Evolutionary conservation across 129 eudicot genomes (phyloP).

Genomic region (Helianthus annuus): HanXRQr2.0-SUNRISE NC_035440.2:31525675-31526174

Average conservation of each 20-base stretch:
- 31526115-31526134: too few relatives aligned
- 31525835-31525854: neutral
- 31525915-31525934: neutral
- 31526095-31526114: too few relatives aligned
- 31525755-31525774: slow-evolving; percentile 7
- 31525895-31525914: neutral
- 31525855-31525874: neutral
- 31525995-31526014: neutral
- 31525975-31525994: neutral
- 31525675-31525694: neutral
- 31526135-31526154: too few relatives aligned
- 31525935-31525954: too few relatives aligned
- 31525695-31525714: neutral
- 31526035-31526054: too few relatives aligned
- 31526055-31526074: too few relatives aligned
- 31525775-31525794: slow-evolving; percentile 10
- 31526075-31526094: too few relatives aligned
- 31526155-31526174: too few relatives aligned
- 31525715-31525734: too few relatives aligned
- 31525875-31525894: neutral
- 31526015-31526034: too few relatives aligned
- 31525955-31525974: too few relatives aligned
- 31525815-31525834: slow-evolving; percentile 1
- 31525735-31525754: neutral
- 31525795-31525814: slow-evolving; percentile 17